Evolutionary conservation across 2,329 filamentous ascomycete genomes (phyloP), one percentile per base, ranked within the genome.

Genomic region (Fusarium graminum): DNA sequence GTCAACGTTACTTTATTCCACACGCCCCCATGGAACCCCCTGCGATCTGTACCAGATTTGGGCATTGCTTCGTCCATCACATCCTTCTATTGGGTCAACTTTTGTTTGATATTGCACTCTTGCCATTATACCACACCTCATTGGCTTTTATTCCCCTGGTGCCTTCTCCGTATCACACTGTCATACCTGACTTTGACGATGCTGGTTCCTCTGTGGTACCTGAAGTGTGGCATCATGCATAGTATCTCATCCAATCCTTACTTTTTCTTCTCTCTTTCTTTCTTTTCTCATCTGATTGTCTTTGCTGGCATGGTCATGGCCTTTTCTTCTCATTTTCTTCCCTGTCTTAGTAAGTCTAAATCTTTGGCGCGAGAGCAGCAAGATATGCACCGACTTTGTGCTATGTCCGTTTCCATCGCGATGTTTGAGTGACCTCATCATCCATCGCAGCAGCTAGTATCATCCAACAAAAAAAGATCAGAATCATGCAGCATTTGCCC

Each of bases 21-120:
- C 59, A 62, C 57, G 22, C 57, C 59, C 51, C 56, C 46, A 28
- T 11, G 42, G 57, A 62, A 44, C 34, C 58, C 59, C 59, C 50
- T 62, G 59, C 57, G 40, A 63, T 41, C 41, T 38, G 43, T 28
- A 54, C 42, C 57, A 62, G 32, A 62, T 62, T 29, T 46, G 50
- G 57, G 32, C 22, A 57, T 32, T 62, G 17, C 17, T n/a, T 47
- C 29, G 57, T 29, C 19, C 42, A 49, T 38, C 39, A 29, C 39
- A 39, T 50, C 42, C 40, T 62, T 49, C 34, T 50, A 63, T 63
- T 63, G 59, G 59, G 22, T 63, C 34, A 22, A 36, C 22, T 19
- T 54, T n/a, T 39, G 19, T 32, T 40, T 22, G 28, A 38, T 43
- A 28, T 30, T 30, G 39, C 26, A 30, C 52, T 26, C 12, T 13